Evolutionary conservation across 129 eudicot genomes (phyloP), one percentile per base, ranked within the genome.

Genomic region (Flaveria robusta): DNA sequence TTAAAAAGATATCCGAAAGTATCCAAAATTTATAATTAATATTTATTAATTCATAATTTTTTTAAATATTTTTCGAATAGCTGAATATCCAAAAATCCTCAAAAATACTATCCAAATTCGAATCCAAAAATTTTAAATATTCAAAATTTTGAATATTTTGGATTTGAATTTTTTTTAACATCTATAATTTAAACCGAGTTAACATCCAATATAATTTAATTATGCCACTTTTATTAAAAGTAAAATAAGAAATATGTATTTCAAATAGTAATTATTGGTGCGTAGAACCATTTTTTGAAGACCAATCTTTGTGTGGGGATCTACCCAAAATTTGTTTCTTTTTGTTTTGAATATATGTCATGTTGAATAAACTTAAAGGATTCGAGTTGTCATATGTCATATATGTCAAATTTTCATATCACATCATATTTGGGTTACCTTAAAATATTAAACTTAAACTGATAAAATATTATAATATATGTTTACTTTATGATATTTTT

Each of bases 291-390:
- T 3, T 51, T 9, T 63, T 23, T 79, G 41, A 27, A 74, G 26
- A 67, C 66, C 49, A 54, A 37, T 41, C 37, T 80, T 73, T 66
- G 62, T 80, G 26, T 66, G 51, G 77, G 77, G 79, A 80, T 27
- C 43, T 66, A 56, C 69, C 51, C 63, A 74, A 66, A 79, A 15
- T 66, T 74, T 66, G 74, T 74, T 73, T 65, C 41, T 74, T 66
- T 73, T 80, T 66, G 75, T 68, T 80, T 79, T 80, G 70, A 73
- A 80, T 80, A 52, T 72, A 47, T 73, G 79, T 80, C 84, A 74
- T 80, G 84, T 80, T 80, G 84, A 80, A 79, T 80, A 54, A 67
- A 80, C 75, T 74, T 80, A 59, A 80, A 80, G 84, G 84, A 74
- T 74, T 80, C 60, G 63, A 43, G 79, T 80, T 80, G 84, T 80